These are phyloP conservation scores for Pleurotus djamor DNA, from an alignment of 768 basidiomycete genomes.

Conservation along the genomic window DNA sequence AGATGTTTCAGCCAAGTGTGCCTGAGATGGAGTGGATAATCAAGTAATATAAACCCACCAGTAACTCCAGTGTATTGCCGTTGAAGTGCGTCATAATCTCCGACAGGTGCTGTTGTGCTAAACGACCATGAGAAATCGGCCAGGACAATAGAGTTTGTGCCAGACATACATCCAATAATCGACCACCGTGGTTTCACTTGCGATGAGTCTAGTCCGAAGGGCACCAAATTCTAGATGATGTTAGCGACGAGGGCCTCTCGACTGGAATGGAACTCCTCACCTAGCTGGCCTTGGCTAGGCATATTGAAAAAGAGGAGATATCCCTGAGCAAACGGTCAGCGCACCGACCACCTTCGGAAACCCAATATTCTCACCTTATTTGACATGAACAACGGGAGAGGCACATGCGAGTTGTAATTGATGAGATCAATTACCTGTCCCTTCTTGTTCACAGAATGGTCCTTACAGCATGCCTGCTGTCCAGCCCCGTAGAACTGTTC, in stretches of 20 bases:
- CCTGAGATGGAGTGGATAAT: neutral
- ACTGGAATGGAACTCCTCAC: slow-evolving; percentile 11
- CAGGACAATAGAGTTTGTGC: too few species aligned
- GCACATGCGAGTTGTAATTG: slow-evolving; percentile 33
- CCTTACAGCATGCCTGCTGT: slow-evolving; percentile 34
- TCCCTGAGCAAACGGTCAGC: slow-evolving; percentile 17
- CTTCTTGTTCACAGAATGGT: slow-evolving; percentile 34
- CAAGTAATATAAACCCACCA: slow-evolving; percentile 15
- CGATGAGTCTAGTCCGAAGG: slow-evolving; percentile 26
- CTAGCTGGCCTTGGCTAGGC: slow-evolving; percentile 30
- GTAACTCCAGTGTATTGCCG: slow-evolving; percentile 32
- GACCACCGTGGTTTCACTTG: slow-evolving; percentile 28
- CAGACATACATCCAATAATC: slow-evolving; percentile 30
- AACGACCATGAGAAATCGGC: neutral
- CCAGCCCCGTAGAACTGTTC: slow-evolving; percentile 34
- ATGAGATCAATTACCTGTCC: slow-evolving; percentile 32
- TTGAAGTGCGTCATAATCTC: slow-evolving; percentile 32
- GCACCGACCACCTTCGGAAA: neutral
- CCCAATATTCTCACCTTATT: slow-evolving; percentile 22
- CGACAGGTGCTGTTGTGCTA: slow-evolving; percentile 30
- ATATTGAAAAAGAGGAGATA: slow-evolving; percentile 34
- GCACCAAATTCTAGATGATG: slow-evolving; percentile 24
- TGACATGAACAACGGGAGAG: slow-evolving; percentile 33
- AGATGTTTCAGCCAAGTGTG: neutral
- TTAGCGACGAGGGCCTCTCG: too few species aligned